Evolutionary conservation across 192 early-diverging fungal species (phyloP), one percentile per base, ranked within the genome.

Genomic region (Gaertneriomyces sp.): DNA sequence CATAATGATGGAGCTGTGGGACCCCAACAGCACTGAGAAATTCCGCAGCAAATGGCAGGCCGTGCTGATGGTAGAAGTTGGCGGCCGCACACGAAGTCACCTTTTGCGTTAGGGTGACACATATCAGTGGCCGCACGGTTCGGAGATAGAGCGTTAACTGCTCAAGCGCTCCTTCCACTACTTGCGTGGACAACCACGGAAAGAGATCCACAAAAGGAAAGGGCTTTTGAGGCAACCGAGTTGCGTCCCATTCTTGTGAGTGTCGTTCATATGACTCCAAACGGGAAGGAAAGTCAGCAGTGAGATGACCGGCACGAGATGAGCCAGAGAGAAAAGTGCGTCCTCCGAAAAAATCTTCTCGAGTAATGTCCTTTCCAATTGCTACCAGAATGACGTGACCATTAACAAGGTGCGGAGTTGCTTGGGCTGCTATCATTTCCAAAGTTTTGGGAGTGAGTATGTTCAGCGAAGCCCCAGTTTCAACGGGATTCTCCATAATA

Each of bases 341-440:
- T 16, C 4, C 25, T 11, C 62, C 39, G 3, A 63, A 4, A 4
- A 38, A 63, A 33, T 63, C 62, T 63, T 63, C 49, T 38, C n/a
- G 39, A 7, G 62, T 63, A 46, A 53, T 53, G 50, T 63, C 62
- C 25, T 63, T 63, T n/a, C 62, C 62, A 52, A 63, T 51, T 19
- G 52, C 16, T 10, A 63, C 49, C 14, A 56, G 25, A 41, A 63
- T 46, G 45, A 16, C 40, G 12, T 53, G n/a, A 17, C 51, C 62
- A 51, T 53, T 17, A 25, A 63, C 38, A 17, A 42, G 17, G 8
- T 5, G 17, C 38, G 60, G 60, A 14, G 39, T 20, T 33, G 56
- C 56, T 58, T 58, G 56, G 25, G 25, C 25, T 49, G 47, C 47
- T 0, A 17, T 49, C 47, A 17, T 49, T 2, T 49, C 47, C 14